Evolutionary conservation across 2,329 filamentous ascomycete species (phyloP).

Genomic region (Cladosporium cucumerinum): DNA sequence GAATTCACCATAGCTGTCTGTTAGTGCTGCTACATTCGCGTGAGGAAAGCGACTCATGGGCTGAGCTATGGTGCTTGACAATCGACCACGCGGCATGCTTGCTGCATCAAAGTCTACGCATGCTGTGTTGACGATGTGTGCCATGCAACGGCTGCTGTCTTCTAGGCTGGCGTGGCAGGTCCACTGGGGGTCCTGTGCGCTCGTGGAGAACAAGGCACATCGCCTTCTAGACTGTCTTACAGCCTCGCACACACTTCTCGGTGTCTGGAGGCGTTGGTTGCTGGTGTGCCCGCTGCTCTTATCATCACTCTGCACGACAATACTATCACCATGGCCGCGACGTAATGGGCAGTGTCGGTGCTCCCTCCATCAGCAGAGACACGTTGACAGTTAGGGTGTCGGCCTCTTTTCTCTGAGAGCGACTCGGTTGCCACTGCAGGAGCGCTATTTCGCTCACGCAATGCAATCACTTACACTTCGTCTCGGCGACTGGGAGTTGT

Average conservation of each 20-base stretch:
- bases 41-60: not conserved
- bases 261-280: conserved; percentile 11
- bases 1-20: not conserved
- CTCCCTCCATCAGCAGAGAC: conserved; percentile 3
- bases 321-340: not conserved
- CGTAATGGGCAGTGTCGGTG: not conserved
- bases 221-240: conserved; percentile 16
- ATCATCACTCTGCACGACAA: conserved; percentile 15
- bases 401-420: not conserved
- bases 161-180: not conserved
- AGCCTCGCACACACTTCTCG: not conserved
- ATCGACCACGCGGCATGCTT: not conserved
- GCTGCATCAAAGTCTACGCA: not conserved
- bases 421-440: conserved; percentile 4
- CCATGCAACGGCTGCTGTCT: conserved; percentile 3
- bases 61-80: not conserved
- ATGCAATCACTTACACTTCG: not conserved
- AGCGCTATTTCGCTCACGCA: not conserved
- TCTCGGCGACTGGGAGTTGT: not conserved
- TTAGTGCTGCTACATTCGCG: not conserved
- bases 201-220: not conserved
- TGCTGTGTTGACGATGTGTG: not conserved
- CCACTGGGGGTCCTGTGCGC: not conserved
- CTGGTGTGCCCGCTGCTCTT: not conserved
- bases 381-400: not conserved